Base-by-base conservation (phyloP, 2,329 filamentous ascomycete species). In the Hypoxylon rubiginosum region DNA sequence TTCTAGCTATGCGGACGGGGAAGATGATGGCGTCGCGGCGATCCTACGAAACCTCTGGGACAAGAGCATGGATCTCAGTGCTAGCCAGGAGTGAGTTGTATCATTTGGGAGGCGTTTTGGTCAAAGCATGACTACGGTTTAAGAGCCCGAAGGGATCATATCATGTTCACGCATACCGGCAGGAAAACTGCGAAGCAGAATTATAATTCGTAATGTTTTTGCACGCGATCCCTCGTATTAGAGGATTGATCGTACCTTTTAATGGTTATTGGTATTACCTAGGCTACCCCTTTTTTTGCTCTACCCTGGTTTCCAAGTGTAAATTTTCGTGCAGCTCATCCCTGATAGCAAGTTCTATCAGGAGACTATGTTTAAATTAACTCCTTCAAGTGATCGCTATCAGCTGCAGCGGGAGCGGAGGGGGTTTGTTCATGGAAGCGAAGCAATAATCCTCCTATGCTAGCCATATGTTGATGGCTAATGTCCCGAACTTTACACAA, bases 31-130 rank as follows among this genome's bases (percentile, higher is more conserved):
- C 9, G 84, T 86, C 0, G 78, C 82, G 1, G 79, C 83, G 4
- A 71, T 89, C 46, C 77, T 90, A 57, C 80, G 87, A 59, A 86
- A 85, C 67, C 76, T 90, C 52, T 90, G 88, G 88, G 87, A 90
- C 49, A 89, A 86, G 80, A 85, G 82, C 52, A 79, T 83, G 75
- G 86, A 89, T 71, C 77, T 89, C 62, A 85, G 85, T 71, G 83
- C 84, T 28, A 89, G 87, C 72, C 82, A 84, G 77, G 81, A 83
- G 41, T 83, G 84, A 77, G 81, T 11, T n/a, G n/a, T 41, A 32
- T 53, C 24, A 62, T 41, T 59, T 53, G 46, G 41, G 60, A 51
- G 59, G 66, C 59, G 63, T 66, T 69, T 15, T 43, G 45, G 45
- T 62, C 21, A 15, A 30, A 48, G 59, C 48, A 55, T 58, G 32